Percentiles rank a stretch among this genome's conserved stretches.
Conservation (phyloP, 2,329 filamentous ascomycete genomes). For the Periconia macrospinosa region DNA sequence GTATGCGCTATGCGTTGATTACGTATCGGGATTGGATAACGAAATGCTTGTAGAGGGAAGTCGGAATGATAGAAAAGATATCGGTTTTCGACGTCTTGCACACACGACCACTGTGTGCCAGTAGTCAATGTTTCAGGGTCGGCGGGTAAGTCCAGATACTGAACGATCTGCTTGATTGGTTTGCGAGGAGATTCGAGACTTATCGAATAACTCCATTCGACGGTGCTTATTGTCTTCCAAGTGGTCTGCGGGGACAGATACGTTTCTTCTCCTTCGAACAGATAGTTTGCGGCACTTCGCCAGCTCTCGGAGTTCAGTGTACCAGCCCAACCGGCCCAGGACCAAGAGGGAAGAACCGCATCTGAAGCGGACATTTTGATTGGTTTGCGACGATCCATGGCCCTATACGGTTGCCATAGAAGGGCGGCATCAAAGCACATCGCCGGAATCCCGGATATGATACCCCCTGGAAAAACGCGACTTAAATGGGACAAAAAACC, state of each 20-base stretch:
- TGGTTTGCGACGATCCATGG: constrained; percentile 7
- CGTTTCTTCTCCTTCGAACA: constrained; percentile 3
- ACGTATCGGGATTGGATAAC: constrained; percentile 14
- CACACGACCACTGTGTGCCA: background rate
- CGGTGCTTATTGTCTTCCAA: constrained; percentile 13
- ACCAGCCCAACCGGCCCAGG: constrained; percentile 15
- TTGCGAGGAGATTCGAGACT: background rate
- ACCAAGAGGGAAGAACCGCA: constrained; percentile 10
- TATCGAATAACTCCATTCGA: constrained; percentile 11
- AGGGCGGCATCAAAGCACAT: constrained; percentile 23
- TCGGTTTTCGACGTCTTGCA: background rate
- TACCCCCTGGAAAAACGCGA: constrained; percentile 11
- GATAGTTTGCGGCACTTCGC: constrained; percentile 16
- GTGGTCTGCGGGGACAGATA: constrained; percentile 8
- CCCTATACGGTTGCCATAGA: constrained; percentile 17
- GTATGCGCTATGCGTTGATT: constrained; percentile 6
- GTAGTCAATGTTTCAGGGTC: background rate
- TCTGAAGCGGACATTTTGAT: constrained; percentile 1
- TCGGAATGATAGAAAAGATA: constrained; percentile 5
- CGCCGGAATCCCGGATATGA: constrained; percentile 20
- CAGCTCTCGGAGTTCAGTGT: constrained; percentile 17
- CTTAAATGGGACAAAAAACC: constrained; percentile 13
- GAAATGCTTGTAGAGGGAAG: constrained; percentile 11
- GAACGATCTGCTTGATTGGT: background rate
- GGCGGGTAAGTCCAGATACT: background rate